Conservation (phyloP, 2,329 filamentous ascomycete species). For the Zalaria obscura region DNA sequence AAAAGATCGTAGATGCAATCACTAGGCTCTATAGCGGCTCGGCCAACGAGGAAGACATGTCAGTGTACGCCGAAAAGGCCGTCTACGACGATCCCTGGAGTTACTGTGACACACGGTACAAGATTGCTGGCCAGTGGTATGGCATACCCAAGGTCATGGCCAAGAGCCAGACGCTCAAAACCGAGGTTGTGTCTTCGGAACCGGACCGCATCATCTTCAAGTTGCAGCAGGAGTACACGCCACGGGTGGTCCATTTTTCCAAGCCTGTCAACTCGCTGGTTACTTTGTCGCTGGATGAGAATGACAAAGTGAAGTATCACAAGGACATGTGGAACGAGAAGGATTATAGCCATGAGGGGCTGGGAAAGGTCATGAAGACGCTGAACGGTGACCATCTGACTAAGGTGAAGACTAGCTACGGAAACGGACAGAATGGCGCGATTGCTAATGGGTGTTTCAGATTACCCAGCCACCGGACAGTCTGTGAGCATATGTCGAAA, state of each 20-base stretch:
- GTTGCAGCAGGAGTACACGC: conserved; percentile 33
- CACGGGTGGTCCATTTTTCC: conserved; percentile 19
- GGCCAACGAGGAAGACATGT: conserved; percentile 33
- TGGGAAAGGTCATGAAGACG: conserved; percentile 34
- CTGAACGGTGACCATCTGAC: conserved; percentile 35
- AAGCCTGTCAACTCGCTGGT: conserved; percentile 28
- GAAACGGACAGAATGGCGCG: not conserved
- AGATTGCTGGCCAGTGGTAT: conserved; percentile 38
- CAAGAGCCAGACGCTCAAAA: conserved; percentile 24
- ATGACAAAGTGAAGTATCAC: conserved; percentile 30
- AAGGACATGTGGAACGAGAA: conserved; percentile 38
- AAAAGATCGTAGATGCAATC: conserved; percentile 29
- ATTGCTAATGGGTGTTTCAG: not conserved
- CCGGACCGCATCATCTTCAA: conserved; percentile 31
- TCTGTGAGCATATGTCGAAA: conserved; percentile 1
- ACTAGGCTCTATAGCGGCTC: conserved; percentile 32
- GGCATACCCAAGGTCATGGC: conserved; percentile 29
- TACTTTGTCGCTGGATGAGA: conserved; percentile 24
- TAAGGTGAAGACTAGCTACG: conserved; percentile 7
- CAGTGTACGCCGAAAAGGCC: conserved; percentile 31
- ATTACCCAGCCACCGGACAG: conserved; percentile 6
- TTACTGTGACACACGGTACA: conserved; percentile 36
- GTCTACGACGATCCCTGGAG: conserved; percentile 34
- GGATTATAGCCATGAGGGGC: conserved; percentile 31
- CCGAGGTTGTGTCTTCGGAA: conserved; percentile 25